Conservation (phyloP, 1,139 yeast species). For the Suhomyces choctaworum region DNA sequence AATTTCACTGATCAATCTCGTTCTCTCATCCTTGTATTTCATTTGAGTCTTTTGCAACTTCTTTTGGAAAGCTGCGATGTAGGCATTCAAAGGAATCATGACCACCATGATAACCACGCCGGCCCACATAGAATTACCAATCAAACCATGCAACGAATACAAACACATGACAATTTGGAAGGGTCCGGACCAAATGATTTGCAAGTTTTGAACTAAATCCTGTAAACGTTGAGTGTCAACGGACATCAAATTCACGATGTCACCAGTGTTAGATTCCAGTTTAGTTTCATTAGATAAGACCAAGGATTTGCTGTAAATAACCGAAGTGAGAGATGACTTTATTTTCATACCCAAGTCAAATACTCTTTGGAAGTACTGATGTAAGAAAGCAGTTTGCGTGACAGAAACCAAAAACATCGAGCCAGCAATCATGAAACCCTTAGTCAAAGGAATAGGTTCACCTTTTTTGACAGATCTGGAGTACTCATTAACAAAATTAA, state of each 20-base stretch:
- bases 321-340: constrained; percentile 74
- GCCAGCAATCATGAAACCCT: constrained; percentile 80
- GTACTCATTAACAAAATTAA: constrained; percentile 81
- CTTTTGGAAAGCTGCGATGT: constrained; percentile 73
- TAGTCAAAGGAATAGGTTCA: constrained; percentile 60
- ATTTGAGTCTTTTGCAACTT: constrained; percentile 62
- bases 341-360: constrained; percentile 91
- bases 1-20: constrained; percentile 75
- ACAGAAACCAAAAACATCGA: constrained; percentile 85
- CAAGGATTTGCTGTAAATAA: constrained; percentile 79
- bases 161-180: constrained; percentile 85
- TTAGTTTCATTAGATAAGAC: constrained; percentile 83
- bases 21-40: constrained; percentile 48
- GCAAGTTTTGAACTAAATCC: constrained; percentile 83
- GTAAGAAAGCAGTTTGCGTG: constrained; percentile 79
- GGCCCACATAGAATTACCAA: constrained; percentile 96
- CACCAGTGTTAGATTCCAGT: constrained; percentile 85
- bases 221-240: constrained; percentile 95
- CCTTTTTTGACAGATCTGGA: constrained; percentile 36
- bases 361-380: constrained; percentile 88
- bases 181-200: constrained; percentile 95
- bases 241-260: constrained; percentile 94
- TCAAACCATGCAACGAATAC: constrained; percentile 65
- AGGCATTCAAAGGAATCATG: constrained; percentile 83
- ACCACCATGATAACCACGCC: constrained; percentile 83